A percentile compares a stretch with the other conserved stretches of the same genome.
phyloP scores from a whole-genome alignment of 768 basidiomycete genomes.

The Naganishia vaughanmartiniae region DNA sequence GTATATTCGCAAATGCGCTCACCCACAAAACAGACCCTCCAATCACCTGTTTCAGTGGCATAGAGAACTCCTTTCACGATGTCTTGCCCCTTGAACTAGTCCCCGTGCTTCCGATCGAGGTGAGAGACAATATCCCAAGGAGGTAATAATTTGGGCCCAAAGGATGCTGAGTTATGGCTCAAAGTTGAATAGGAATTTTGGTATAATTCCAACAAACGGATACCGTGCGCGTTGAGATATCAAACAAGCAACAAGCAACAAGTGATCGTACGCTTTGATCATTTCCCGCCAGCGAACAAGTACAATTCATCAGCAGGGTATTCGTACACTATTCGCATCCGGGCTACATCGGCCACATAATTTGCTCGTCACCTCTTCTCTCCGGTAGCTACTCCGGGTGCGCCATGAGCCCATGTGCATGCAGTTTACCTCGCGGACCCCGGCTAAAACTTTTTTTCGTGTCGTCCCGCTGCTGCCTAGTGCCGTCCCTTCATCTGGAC shows the following conservation, averaged over 20 bases:
- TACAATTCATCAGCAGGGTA: not conserved
- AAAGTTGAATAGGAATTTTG: too few relatives aligned
- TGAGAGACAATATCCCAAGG: not conserved
- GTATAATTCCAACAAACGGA: too few relatives aligned
- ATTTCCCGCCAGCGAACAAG: not conserved
- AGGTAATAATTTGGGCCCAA: not conserved
- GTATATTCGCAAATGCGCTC: not conserved
- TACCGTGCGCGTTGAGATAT: too few relatives aligned
- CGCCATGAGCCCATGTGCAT: not conserved
- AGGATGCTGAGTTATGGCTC: not conserved
- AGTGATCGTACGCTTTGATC: not conserved
- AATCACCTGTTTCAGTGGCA: constrained; percentile 2
- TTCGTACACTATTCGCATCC: not conserved
- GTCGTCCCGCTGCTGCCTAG: not conserved
- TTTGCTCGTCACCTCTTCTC: not conserved
- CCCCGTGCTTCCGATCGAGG: constrained; percentile 4
- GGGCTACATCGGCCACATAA: not conserved
- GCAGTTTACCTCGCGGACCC: too few relatives aligned
- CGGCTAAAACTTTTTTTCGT: too few relatives aligned
- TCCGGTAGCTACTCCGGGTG: not conserved
- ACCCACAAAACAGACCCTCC: not conserved
- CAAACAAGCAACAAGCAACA: too few relatives aligned
- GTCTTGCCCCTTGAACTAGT: not conserved
- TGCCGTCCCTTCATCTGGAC: too few relatives aligned
- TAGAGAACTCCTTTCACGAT: not conserved